phyloP scores from a whole-genome alignment of 2,329 filamentous ascomycete genomes.

The Myriosclerotinia curreyana region DNA sequence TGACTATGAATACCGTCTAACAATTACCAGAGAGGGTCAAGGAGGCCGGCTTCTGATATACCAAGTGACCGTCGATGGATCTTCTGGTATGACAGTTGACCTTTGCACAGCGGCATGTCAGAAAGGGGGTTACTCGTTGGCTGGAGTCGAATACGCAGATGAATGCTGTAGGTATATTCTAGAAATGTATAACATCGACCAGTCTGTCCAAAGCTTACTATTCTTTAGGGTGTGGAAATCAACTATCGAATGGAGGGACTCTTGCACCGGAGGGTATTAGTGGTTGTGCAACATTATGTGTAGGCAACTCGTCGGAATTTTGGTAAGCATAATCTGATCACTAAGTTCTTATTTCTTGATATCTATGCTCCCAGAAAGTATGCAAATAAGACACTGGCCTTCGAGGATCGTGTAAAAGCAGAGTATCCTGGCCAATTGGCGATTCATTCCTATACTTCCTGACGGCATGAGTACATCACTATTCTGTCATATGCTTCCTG shows the following conservation, averaged over 20 bases:
- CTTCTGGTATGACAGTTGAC: conserved; percentile 28
- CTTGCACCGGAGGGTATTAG: conserved; percentile 23
- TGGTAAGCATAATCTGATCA: conserved; percentile 20
- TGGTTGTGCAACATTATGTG: conserved; percentile 35
- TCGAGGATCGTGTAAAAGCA: no score
- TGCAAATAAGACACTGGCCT: no score
- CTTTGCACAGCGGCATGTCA: conserved; percentile 32
- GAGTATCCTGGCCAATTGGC: no score
- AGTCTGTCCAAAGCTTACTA: background rate
- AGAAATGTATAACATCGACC: background rate
- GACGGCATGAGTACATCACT: no score
- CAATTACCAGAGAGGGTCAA: conserved; percentile 26
- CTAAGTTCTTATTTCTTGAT: no score
- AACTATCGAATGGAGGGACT: conserved; percentile 20
- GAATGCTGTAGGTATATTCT: conserved; percentile 41
- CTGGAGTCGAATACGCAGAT: conserved; percentile 47
- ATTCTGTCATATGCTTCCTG: no score
- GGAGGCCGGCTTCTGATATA: conserved; percentile 28
- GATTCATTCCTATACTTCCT: no score
- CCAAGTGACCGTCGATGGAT: conserved; percentile 19
- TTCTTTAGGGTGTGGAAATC: conserved; percentile 23
- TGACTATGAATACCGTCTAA: conserved; percentile 4
- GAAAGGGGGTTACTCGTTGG: conserved; percentile 40
- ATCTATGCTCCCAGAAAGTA: no score
- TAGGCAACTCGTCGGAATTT: conserved; percentile 29